These are phyloP conservation scores for Neurospora tetrasperma DNA, from an alignment of 495 filamentous ascomycete species.

Conservation along the genomic window DNA sequence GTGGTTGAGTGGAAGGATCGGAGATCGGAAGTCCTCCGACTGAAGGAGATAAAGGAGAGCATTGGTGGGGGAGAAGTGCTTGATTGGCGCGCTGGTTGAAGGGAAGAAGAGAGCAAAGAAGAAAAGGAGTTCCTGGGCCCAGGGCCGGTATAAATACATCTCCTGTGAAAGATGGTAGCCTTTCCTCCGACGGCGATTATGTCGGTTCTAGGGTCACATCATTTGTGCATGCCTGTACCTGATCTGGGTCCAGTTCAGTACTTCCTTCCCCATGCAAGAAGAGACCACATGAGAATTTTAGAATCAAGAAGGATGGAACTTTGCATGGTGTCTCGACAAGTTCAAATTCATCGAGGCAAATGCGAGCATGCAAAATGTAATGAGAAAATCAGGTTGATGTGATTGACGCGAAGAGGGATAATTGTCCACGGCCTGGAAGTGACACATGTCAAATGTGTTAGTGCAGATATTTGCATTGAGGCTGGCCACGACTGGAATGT, in stretches of 20 bases:
- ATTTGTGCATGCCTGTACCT: no score
- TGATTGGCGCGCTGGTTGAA: neutral
- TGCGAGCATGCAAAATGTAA: no score
- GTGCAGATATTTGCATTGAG: neutral
- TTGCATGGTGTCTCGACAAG: no score
- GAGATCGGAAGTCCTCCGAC: neutral
- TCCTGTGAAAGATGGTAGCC: neutral
- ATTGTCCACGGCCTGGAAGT: neutral
- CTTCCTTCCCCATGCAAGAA: no score
- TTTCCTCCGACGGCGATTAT: neutral
- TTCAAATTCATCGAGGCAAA: no score
- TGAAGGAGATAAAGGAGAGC: neutral
- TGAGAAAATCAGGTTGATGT: no score
- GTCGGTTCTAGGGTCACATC: neutral
- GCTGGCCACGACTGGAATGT: neutral
- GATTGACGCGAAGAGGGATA: neutral
- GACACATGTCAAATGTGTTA: neutral
- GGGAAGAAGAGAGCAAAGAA: neutral
- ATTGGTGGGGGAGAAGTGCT: neutral
- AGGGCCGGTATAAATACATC: neutral
- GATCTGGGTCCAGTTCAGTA: no score
- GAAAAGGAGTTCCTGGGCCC: neutral
- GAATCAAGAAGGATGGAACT: no score
- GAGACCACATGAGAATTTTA: no score
- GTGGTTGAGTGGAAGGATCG: neutral